phyloP scores from a whole-genome alignment of 208 protist genomes.

The Lotmaria passim region DNA sequence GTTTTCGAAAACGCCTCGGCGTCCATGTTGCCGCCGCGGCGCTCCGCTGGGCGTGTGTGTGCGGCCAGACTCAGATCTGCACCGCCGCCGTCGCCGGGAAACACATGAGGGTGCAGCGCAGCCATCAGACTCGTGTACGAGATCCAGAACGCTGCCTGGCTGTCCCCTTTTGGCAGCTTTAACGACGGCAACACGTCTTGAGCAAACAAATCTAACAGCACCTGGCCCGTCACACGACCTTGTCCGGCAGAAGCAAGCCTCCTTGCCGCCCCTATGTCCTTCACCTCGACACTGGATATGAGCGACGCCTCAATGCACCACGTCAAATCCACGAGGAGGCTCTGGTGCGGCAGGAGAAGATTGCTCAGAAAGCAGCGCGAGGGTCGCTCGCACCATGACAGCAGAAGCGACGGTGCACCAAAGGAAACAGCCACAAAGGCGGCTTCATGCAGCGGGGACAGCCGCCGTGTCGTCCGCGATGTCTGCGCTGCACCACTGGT shows the following conservation, averaged over 20 bases:
- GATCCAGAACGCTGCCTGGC: constrained; percentile 42
- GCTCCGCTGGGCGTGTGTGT: not conserved
- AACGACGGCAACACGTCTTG: constrained; percentile 42
- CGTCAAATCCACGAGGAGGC: constrained; percentile 58
- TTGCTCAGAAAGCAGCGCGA: constrained; percentile 22
- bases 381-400: constrained; percentile 26
- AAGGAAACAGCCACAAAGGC: constrained; percentile 30
- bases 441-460: constrained; percentile 30
- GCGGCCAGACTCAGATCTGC: constrained; percentile 5
- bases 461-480: constrained; percentile 14
- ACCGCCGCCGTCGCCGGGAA: not conserved
- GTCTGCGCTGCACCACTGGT: too few species aligned
- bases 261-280: not conserved
- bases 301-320: constrained; percentile 46
- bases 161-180: constrained; percentile 40
- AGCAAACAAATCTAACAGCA: constrained; percentile 39
- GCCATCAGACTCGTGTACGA: constrained; percentile 33
- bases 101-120: constrained; percentile 23
- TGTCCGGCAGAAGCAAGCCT: not conserved
- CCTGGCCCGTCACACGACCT: constrained; percentile 10
- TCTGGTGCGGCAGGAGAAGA: constrained; percentile 67
- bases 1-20: constrained; percentile 20
- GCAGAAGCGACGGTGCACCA: constrained; percentile 33
- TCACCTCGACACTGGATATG: not conserved
- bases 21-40: not conserved